Evolutionary conservation across 768 basidiomycete genomes (phyloP).

Genomic region (Hypholoma sublateritium): DNA sequence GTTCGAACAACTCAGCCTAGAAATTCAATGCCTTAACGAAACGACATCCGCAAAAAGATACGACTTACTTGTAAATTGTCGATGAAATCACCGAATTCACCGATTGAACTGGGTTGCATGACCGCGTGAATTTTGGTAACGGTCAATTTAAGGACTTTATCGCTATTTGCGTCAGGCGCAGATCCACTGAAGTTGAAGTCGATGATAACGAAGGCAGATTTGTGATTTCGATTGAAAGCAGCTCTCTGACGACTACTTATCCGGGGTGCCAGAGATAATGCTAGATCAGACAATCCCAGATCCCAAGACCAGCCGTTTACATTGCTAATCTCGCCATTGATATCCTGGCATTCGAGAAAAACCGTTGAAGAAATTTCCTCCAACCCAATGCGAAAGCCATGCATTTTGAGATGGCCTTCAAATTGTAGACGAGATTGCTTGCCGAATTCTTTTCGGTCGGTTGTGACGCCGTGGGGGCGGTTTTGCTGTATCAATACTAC

Average conservation of each 20-base stretch:
- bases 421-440: conserved; percentile 32
- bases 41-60: neutral
- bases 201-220: conserved; percentile 82
- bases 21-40: conserved; percentile 4
- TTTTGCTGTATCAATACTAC: conserved; percentile 65
- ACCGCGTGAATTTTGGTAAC: conserved; percentile 86
- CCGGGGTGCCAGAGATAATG: conserved; percentile 79
- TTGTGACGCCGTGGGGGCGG: conserved; percentile 28
- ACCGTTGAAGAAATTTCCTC: conserved; percentile 73
- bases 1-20: conserved; percentile 71
- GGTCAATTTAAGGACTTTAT: conserved; percentile 46
- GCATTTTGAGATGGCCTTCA: conserved; percentile 60
- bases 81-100: conserved; percentile 85
- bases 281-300: conserved; percentile 69
- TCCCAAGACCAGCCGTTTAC: conserved; percentile 58
- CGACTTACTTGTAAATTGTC: conserved; percentile 74
- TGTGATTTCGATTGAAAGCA: conserved; percentile 56
- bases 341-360: conserved; percentile 73
- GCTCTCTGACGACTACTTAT: conserved; percentile 33
- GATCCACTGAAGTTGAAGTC: conserved; percentile 57
- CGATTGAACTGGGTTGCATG: conserved; percentile 91
- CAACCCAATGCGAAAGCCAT: conserved; percentile 78
- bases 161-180: conserved; percentile 23
- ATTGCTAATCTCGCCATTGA: conserved; percentile 61
- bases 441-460: conserved; percentile 11